These are phyloP conservation scores for Akanthomyces dipterigenus DNA, from an alignment of 2,329 filamentous ascomycete genomes.

Conservation along the genomic window DNA sequence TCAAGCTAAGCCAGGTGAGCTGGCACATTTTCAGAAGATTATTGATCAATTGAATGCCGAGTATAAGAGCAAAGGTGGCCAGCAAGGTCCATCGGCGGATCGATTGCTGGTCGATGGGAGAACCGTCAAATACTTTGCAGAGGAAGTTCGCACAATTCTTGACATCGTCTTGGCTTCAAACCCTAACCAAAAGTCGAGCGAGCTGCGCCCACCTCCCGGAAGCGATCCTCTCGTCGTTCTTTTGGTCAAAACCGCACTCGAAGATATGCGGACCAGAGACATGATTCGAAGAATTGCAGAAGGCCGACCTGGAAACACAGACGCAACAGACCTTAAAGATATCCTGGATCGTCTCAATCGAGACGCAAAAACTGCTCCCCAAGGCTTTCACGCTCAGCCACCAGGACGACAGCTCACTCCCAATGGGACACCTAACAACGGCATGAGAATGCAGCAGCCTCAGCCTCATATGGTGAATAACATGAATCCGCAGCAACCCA, in stretches of 20 bases:
- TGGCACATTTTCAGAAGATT: constrained; percentile 70
- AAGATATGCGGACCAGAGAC: constrained; percentile 41
- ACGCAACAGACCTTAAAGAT: constrained; percentile 47
- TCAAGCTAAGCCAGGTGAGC: constrained; percentile 61
- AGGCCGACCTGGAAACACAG: constrained; percentile 42
- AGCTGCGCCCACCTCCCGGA: constrained; percentile 45
- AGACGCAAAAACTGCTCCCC: constrained; percentile 31
- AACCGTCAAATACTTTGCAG: constrained; percentile 54
- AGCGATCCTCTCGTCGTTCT: constrained; percentile 51
- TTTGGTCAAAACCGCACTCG: constrained; percentile 50
- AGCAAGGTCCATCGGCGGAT: constrained; percentile 48
- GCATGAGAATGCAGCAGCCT: constrained; percentile 14
- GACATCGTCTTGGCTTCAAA: constrained; percentile 55
- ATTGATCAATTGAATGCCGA: constrained; percentile 69
- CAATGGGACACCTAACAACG: constrained; percentile 27
- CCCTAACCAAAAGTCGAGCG: constrained; percentile 46
- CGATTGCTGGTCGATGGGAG: constrained; percentile 47
- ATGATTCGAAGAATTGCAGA: constrained; percentile 50
- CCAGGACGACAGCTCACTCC: constrained; percentile 17
- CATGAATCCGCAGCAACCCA: constrained; percentile 40
- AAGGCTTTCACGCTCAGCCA: constrained; percentile 22
- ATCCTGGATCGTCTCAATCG: constrained; percentile 43
- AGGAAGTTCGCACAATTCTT: constrained; percentile 50
- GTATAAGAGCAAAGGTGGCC: constrained; percentile 44
- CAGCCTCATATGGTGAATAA: constrained; percentile 14